A percentile compares a stretch with the other conserved stretches of the same genome.
Conservation (phyloP, 768 basidiomycete species). For the Leucosporidium creatinivorum region DNA sequence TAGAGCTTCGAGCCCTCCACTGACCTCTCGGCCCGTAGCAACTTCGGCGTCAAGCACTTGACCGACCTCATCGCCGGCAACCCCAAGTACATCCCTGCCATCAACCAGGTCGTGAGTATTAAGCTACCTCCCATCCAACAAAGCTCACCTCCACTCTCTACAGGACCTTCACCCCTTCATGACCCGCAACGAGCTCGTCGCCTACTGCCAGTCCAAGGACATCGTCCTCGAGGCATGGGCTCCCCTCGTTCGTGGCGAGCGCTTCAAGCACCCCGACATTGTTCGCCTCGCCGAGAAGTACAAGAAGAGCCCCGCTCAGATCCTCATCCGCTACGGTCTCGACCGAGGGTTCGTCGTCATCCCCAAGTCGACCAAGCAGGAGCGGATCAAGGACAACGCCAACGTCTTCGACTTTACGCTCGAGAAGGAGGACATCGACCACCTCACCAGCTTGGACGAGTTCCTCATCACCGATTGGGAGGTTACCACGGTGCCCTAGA, state of each 20-base stretch:
- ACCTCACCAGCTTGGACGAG: constrained; percentile 19
- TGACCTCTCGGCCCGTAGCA: constrained; percentile 5
- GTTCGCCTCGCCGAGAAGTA: constrained; percentile 51
- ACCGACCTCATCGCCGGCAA: constrained; percentile 32
- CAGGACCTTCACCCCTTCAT: constrained; percentile 60
- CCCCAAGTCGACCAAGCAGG: constrained; percentile 47
- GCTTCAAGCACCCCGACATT: constrained; percentile 57
- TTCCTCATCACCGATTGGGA: constrained; percentile 24
- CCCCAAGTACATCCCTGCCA: constrained; percentile 47
- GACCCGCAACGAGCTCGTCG: constrained; percentile 57
- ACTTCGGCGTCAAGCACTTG: constrained; percentile 35
- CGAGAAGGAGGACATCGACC: constrained; percentile 44
- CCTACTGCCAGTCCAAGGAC: constrained; percentile 40
- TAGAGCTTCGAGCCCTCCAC: background rate
- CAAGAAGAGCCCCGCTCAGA: constrained; percentile 53
- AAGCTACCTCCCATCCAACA: background rate
- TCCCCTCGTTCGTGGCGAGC: constrained; percentile 59
- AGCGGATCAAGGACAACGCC: constrained; percentile 46
- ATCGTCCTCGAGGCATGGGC: constrained; percentile 57
- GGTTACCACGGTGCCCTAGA: constrained; percentile 27
- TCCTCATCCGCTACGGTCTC: constrained; percentile 74
- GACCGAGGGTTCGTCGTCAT: constrained; percentile 54
- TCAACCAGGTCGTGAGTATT: constrained; percentile 52
- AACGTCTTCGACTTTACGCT: constrained; percentile 48
- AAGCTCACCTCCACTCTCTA: constrained; percentile 47